Percentiles rank a stretch among this genome's conserved stretches.
Evolutionary conservation across 2,329 filamentous ascomycete species (phyloP).

Genomic region (Xylariaceae sp.): DNA sequence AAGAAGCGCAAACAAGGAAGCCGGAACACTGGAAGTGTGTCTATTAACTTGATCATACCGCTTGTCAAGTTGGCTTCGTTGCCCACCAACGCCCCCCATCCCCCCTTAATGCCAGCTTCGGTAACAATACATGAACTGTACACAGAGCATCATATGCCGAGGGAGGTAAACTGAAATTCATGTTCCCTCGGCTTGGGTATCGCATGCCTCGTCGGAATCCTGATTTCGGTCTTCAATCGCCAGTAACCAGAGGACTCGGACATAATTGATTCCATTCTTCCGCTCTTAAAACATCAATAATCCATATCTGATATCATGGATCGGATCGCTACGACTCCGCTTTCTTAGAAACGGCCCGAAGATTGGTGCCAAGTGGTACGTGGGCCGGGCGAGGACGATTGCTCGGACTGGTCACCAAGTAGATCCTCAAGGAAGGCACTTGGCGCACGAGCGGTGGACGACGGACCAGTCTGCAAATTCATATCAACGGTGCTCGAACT

Average conservation of each 20-base stretch:
- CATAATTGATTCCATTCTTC: not conserved
- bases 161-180: not conserved
- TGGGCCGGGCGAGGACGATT: constrained; percentile 40
- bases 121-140: constrained; percentile 17
- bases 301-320: not conserved
- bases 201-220: not conserved
- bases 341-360: constrained; percentile 11
- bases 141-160: constrained; percentile 2
- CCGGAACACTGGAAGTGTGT: constrained; percentile 1
- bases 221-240: not conserved
- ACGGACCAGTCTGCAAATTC: constrained; percentile 38
- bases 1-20: not conserved
- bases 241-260: not conserved
- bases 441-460: constrained; percentile 67
- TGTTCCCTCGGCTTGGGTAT: not conserved
- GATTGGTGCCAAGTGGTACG: constrained; percentile 28
- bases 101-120: constrained; percentile 8
- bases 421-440: constrained; percentile 88
- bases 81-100: constrained; percentile 11
- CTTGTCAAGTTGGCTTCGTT: constrained; percentile 4
- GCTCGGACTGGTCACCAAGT: constrained; percentile 65
- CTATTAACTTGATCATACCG: constrained; percentile 13
- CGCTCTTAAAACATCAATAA: not conserved
- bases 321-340: not conserved
- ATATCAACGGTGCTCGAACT: constrained; percentile 65